Evolutionary conservation across 2,329 filamentous ascomycete species (phyloP).

Genomic region (Pyrenochaeta sp.): DNA sequence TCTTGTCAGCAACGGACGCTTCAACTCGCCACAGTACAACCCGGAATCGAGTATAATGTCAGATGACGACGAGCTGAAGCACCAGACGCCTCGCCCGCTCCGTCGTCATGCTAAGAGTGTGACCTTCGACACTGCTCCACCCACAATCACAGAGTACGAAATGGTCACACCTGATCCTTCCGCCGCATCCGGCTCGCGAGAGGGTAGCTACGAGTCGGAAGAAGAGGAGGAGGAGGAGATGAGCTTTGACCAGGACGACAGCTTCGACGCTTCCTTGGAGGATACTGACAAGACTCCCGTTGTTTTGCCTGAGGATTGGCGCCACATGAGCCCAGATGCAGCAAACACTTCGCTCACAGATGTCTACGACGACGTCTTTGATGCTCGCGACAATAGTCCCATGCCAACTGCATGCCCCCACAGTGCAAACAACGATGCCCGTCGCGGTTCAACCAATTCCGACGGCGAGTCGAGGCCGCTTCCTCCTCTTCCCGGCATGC

Average conservation of each 20-base stretch:
- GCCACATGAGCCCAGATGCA: constrained; percentile 74
- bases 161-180: constrained; percentile 97
- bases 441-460: constrained; percentile 77
- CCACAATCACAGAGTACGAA: constrained; percentile 96
- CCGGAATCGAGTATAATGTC: constrained; percentile 46
- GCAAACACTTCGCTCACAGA: constrained; percentile 64
- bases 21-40: constrained; percentile 56
- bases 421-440: constrained; percentile 54
- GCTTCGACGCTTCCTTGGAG: constrained; percentile 94
- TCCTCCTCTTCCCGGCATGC: constrained; percentile 80
- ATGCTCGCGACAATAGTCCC: constrained; percentile 69
- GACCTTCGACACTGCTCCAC: constrained; percentile 92
- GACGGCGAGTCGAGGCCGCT: constrained; percentile 85
- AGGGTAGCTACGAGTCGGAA: constrained; percentile 88
- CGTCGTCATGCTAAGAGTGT: constrained; percentile 95
- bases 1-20: constrained; percentile 71
- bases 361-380: constrained; percentile 73
- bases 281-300: constrained; percentile 98
- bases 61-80: constrained; percentile 63
- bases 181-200: constrained; percentile 85
- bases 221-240: constrained; percentile 77
- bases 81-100: constrained; percentile 70
- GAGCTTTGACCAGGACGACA: constrained; percentile 76
- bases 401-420: constrained; percentile 64
- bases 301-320: constrained; percentile 97